Percentiles rank a stretch among this genome's conserved stretches.
These are phyloP conservation scores for Apiospora arundinis DNA, from an alignment of 2,329 filamentous ascomycete species.

Conservation along the genomic window DNA sequence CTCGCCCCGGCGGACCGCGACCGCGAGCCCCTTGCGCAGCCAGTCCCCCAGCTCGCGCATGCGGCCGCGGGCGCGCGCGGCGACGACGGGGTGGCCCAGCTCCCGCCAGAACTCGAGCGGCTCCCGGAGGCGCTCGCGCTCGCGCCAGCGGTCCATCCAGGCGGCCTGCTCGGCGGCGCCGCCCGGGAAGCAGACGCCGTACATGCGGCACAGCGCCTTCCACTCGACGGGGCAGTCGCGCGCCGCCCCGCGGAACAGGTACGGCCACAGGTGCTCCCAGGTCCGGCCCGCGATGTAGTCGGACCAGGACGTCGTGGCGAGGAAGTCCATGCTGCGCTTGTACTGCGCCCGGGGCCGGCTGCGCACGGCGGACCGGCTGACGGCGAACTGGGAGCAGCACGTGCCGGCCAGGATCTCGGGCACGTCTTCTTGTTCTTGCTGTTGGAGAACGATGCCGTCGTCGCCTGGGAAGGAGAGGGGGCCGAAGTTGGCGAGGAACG, in stretches of 20 bases:
- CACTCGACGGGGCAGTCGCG: constrained; percentile 52
- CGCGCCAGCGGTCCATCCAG: constrained; percentile 31
- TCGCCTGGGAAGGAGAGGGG: constrained; percentile 10
- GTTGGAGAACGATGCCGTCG: background rate
- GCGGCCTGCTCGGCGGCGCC: constrained; percentile 23
- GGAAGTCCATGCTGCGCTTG: constrained; percentile 37
- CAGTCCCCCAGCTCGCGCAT: constrained; percentile 33
- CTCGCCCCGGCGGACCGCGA: constrained; percentile 20
- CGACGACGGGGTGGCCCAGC: constrained; percentile 30
- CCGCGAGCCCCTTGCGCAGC: constrained; percentile 22
- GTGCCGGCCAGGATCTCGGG: constrained; percentile 41
- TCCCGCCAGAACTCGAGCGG: constrained; percentile 30
- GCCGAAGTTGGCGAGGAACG: constrained; percentile 39
- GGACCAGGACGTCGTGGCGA: constrained; percentile 36
- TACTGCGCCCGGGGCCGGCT: constrained; percentile 40
- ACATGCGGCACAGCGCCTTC: constrained; percentile 41
- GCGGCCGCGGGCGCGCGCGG: constrained; percentile 29
- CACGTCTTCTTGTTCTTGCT: constrained; percentile 24
- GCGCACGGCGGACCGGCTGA: constrained; percentile 38
- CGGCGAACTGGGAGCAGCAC: constrained; percentile 45
- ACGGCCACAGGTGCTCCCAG: constrained; percentile 45
- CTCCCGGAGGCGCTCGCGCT: constrained; percentile 30
- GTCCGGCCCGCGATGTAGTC: constrained; percentile 42
- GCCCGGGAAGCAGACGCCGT: constrained; percentile 41
- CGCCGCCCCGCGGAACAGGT: constrained; percentile 40